Base-by-base conservation (phyloP, 1,139 yeast species). In the Debaryomyces sp. region DNA sequence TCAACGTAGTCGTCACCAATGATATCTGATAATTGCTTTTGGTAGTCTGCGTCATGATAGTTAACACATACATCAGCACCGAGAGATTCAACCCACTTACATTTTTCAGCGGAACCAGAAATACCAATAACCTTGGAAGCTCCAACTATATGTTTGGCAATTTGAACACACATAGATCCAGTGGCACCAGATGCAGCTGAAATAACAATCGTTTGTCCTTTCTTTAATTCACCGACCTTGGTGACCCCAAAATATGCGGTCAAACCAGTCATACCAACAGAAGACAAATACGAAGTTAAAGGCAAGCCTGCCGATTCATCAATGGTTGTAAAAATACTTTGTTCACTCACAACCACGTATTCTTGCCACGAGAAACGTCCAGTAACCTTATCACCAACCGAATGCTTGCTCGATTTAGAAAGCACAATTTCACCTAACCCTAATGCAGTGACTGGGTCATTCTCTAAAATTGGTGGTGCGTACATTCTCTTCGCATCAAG, bases 1-100 rank as follows among this genome's bases (percentile, higher is more conserved):
- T 82, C 84, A 44, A 76, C 73, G 52, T 64, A 66, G 36, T 69
- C 72, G 10, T 68, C 74, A 41, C 78, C 84, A 34, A 81, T 66
- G 23, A 77, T 81, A 24, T 72, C 64, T 12, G 61, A 50, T 52
- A 84, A 71, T 48, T 81, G 68, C 38, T 70, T 61, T 48, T 68
- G 62, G 59, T 76, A 81, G 26, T 73, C 64, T 2, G 74, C 62
- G 21, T 51, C 56, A 27, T 57, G 55, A 57, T 64, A 65, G 54
- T 65, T 62, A 27, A 61, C 58, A 44, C 68, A 63, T 41, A 49
- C 51, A 50, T 67, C 70, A 1, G 71, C 72, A 41, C 72, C 72
- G 37, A 67, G 48, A 15, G 66, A 60, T 52, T 67, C 64, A 32
- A 67, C 71, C 54, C 58, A 66, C 35, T 53, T 50, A 46, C 67